Evolutionary conservation across 352 stramenopile species (phyloP).

Genomic region (Globisporangium parvum): DNA sequence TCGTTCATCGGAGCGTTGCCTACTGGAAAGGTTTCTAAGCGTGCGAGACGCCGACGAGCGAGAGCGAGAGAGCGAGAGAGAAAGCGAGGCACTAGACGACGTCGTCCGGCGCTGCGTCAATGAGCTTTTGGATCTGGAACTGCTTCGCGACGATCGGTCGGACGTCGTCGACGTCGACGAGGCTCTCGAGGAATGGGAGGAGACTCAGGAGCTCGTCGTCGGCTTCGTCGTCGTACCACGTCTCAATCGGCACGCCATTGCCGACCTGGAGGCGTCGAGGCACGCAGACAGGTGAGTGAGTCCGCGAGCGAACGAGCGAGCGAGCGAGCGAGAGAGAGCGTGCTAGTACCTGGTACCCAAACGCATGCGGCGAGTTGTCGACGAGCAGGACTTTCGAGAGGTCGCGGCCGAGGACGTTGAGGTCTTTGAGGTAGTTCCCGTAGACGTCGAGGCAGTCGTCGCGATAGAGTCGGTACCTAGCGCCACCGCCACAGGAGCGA

Average conservation of each 20-base stretch:
- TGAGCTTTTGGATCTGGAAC: slow-evolving; percentile 91
- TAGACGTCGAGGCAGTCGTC: slow-evolving; percentile 95
- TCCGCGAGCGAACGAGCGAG: too few relatives aligned
- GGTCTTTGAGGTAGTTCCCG: slow-evolving; percentile 98
- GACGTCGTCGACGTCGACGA: slow-evolving; percentile 87
- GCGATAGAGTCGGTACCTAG: slow-evolving; percentile 92
- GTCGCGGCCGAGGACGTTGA: slow-evolving; percentile 95
- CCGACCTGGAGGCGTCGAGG: slow-evolving; percentile 50
- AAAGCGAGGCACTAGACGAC: slow-evolving; percentile 23
- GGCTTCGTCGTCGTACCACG: slow-evolving; percentile 95
- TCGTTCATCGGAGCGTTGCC: too few relatives aligned
- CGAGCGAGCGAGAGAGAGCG: too few relatives aligned
- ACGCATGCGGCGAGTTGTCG: slow-evolving; percentile 97
- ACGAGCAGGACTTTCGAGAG: slow-evolving; percentile 91
- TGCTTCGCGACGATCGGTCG: slow-evolving; percentile 83
- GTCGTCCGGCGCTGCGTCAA: slow-evolving; percentile 67
- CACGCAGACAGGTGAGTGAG: not conserved
- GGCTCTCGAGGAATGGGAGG: slow-evolving; percentile 90
- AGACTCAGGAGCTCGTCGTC: slow-evolving; percentile 97
- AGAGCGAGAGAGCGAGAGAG: too few relatives aligned
- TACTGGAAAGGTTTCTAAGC: too few relatives aligned
- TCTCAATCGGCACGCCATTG: slow-evolving; percentile 98
- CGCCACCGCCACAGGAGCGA: slow-evolving; percentile 23
- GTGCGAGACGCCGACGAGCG: too few relatives aligned
- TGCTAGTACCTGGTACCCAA: slow-evolving; percentile 90